phyloP scores from a whole-genome alignment of 2,329 filamentous ascomycete species.

The Mycosphaerella arachidis region DNA sequence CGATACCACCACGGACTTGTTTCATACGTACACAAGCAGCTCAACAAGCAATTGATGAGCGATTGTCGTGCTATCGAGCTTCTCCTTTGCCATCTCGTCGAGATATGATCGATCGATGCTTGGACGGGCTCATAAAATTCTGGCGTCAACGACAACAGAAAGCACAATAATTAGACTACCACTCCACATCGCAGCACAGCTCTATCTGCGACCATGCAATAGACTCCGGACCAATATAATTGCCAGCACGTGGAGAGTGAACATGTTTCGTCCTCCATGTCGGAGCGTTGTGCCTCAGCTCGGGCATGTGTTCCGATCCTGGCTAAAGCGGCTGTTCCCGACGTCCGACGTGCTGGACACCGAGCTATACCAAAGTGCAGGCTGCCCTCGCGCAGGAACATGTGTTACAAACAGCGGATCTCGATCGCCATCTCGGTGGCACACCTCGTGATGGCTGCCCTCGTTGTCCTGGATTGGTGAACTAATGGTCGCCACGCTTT shows the following conservation, averaged over 20 bases:
- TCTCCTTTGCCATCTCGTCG: background rate
- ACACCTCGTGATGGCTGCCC: background rate
- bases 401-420: background rate
- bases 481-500: background rate
- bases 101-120: background rate
- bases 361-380: background rate
- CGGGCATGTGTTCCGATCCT: background rate
- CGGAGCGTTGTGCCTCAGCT: background rate
- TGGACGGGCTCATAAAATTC: background rate
- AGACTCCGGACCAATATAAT: background rate
- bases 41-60: conserved; percentile 94
- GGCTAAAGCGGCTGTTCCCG: background rate
- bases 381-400: background rate
- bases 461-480: background rate
- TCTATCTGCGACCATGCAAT: background rate
- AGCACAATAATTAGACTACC: background rate
- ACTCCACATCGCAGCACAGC: background rate
- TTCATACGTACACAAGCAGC: conserved; percentile 73
- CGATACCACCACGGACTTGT: background rate
- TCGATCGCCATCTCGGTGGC: background rate
- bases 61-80: conserved; percentile 50
- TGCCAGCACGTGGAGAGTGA: background rate
- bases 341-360: background rate
- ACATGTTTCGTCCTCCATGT: background rate
- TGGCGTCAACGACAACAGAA: background rate